phyloP scores from a whole-genome alignment of 108 stramenopile genomes.

The Mayamaea pseudoterrestris region DNA sequence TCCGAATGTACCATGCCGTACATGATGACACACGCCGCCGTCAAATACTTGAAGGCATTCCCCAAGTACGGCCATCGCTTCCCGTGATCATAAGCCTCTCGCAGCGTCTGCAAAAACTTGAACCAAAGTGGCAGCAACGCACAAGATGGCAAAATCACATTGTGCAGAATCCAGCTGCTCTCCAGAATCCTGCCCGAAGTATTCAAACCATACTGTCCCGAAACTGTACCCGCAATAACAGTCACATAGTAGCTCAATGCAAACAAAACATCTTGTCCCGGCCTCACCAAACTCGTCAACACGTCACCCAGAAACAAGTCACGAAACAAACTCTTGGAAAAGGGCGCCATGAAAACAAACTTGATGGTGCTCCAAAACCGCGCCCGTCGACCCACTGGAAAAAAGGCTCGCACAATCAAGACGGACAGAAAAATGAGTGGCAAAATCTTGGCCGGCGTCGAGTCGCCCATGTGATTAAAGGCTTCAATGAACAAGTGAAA shows the following conservation, averaged over 20 bases:
- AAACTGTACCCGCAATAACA: constrained; percentile 49
- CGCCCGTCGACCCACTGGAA: constrained; percentile 51
- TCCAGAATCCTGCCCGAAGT: constrained; percentile 41
- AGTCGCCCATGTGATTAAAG: constrained; percentile 30
- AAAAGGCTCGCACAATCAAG: constrained; percentile 43
- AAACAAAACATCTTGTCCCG: constrained; percentile 68
- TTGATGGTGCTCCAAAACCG: constrained; percentile 72
- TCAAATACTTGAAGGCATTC: constrained; percentile 75
- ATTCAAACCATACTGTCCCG: constrained; percentile 40
- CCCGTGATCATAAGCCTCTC: constrained; percentile 62
- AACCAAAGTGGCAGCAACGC: constrained; percentile 67
- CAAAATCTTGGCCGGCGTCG: constrained; percentile 56
- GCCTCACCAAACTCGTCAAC: constrained; percentile 66
- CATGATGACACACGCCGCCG: constrained; percentile 59
- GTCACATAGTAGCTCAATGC: constrained; percentile 59
- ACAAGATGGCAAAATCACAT: constrained; percentile 54
- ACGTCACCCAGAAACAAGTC: constrained; percentile 78
- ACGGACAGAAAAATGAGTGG: constrained; percentile 72
- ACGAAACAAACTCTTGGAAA: constrained; percentile 49
- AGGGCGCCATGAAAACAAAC: constrained; percentile 50
- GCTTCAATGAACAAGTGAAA: constrained; percentile 80
- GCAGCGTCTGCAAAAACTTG: constrained; percentile 71
- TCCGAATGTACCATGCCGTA: constrained; percentile 83
- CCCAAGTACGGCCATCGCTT: constrained; percentile 77
- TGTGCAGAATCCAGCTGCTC: constrained; percentile 62